Base-by-base conservation (phyloP, 805 yeast genomes). In the Yamadazyma akitaensis region DNA sequence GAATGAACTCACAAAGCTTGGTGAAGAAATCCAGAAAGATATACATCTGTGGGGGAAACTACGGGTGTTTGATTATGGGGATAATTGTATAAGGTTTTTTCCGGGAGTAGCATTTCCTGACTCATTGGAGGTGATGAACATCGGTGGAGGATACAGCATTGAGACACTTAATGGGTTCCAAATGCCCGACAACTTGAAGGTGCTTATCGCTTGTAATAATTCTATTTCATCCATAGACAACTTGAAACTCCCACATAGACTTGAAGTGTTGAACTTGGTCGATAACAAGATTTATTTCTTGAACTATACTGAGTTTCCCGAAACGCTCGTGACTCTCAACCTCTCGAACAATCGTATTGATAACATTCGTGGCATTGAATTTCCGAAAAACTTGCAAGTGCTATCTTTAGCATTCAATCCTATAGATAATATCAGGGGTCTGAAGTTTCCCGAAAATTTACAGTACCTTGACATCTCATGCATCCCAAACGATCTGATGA, bases 401-500 rank as follows among this genome's bases (percentile, higher is more conserved):
- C 59, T 72, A 34, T 61, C 65, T 17, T 44, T 72, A 18, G 59
- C 72, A 0, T 54, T 57, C 42, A 72, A 72, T 51, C 76, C 77
- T 2, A 70, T 72, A 13, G 76, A 72, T 42, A 65, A 70, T 36
- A 61, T 72, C 34, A 67, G 69, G 49, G 73, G 75, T 9, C 67
- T 59, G 16, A 64, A 63, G 43, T 70, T 72, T 38, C 76, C 76
- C 4, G 75, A 71, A 12, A 46, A 51, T 19, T 50, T 72, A 31
- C 57, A 57, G 37, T 61, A 62, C 49, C 58, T 72, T 51, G 77
- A 72, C 49, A 48, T 69, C 10, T 69, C 75, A 6, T 68, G 69
- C 44, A 63, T 72, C 8, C 76, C 77, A 3, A 72, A 71, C 50
- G 77, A 72, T 51, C 63, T 73, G 9, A 72, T 72, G 77, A 66